Evolutionary conservation across 208 protist genomes (phyloP).

Genomic region (Lotmaria passim): DNA sequence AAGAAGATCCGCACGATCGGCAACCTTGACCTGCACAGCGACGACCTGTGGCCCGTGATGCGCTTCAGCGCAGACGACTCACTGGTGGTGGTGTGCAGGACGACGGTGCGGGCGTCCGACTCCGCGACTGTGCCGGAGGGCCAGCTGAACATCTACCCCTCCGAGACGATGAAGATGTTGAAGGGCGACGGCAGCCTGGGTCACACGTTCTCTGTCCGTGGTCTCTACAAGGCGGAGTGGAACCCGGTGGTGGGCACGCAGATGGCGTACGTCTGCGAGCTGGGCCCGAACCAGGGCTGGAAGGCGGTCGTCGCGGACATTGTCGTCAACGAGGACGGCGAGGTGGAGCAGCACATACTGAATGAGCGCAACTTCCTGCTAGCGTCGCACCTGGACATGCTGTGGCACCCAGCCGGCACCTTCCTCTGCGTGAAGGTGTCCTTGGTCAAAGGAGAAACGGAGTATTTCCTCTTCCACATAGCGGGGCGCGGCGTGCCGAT

Average conservation of each 20-base stretch:
- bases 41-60: conserved; percentile 85
- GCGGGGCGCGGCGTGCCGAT: conserved; percentile 59
- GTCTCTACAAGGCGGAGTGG: conserved; percentile 88
- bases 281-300: conserved; percentile 73
- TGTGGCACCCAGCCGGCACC: conserved; percentile 89
- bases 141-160: conserved; percentile 80
- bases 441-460: conserved; percentile 49
- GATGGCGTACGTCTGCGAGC: conserved; percentile 73
- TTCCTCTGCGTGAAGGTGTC: conserved; percentile 83
- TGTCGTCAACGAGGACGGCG: conserved; percentile 65
- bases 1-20: conserved; percentile 85
- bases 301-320: conserved; percentile 81
- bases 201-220: conserved; percentile 73
- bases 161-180: conserved; percentile 76
- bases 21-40: conserved; percentile 78
- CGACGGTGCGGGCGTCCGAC: conserved; percentile 48
- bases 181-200: conserved; percentile 48
- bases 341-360: conserved; percentile 75
- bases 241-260: conserved; percentile 79
- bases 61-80: conserved; percentile 90
- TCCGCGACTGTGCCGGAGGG: conserved; percentile 43
- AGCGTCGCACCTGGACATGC: conserved; percentile 78
- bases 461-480: conserved; percentile 87
- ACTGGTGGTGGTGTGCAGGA: conserved; percentile 81
- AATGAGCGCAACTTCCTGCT: conserved; percentile 83